Evolutionary conservation across 2,329 filamentous ascomycete species (phyloP).

Genomic region (Diaporthe batatas): DNA sequence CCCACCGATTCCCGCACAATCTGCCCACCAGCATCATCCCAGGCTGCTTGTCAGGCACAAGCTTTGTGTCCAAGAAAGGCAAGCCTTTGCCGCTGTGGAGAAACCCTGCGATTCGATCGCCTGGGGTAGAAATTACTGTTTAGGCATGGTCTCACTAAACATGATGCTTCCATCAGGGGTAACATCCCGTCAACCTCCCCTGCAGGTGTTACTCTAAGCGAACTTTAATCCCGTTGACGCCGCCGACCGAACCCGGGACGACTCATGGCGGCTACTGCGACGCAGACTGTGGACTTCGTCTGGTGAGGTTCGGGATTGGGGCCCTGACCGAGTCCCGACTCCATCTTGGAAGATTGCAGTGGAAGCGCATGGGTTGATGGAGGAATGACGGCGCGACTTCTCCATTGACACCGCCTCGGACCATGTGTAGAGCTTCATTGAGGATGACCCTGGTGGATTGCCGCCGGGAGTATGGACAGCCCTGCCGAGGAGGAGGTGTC

Average conservation of each 20-base stretch:
- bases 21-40: constrained; percentile 8
- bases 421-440: constrained; percentile 18
- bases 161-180: constrained; percentile 31
- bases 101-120: constrained; percentile 29
- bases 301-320: constrained; percentile 16
- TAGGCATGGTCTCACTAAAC: constrained; percentile 11
- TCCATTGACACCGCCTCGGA: constrained; percentile 13
- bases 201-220: constrained; percentile 31
- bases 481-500: not conserved
- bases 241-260: constrained; percentile 25
- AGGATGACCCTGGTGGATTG: not conserved
- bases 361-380: constrained; percentile 24
- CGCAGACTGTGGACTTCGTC: constrained; percentile 12
- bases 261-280: constrained; percentile 38
- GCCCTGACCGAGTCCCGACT: constrained; percentile 1
- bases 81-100: not conserved
- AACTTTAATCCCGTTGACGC: constrained; percentile 12
- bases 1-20: constrained; percentile 38
- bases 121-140: constrained; percentile 28
- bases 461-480: not conserved
- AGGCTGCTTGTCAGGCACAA: constrained; percentile 26
- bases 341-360: constrained; percentile 40
- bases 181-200: constrained; percentile 10
- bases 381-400: constrained; percentile 3
- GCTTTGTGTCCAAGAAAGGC: constrained; percentile 9